Conservation (phyloP, 495 filamentous ascomycete genomes). For the Hypomontagnella submonticulosa region DNA sequence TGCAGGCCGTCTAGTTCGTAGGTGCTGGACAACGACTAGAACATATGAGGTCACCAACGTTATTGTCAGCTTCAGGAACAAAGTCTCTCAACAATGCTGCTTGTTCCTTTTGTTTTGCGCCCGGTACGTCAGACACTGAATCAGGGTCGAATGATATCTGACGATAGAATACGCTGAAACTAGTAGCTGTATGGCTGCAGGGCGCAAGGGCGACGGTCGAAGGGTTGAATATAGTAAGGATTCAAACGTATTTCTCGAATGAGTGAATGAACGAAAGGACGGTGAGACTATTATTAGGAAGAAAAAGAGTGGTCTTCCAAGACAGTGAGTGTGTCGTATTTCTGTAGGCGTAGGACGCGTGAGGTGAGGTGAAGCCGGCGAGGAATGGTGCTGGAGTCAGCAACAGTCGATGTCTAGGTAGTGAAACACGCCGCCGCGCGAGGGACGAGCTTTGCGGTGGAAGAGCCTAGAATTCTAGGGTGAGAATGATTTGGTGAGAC, state of each 20-base stretch:
- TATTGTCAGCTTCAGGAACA: neutral
- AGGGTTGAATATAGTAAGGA: slow-evolving; percentile 19
- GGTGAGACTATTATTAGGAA: slow-evolving; percentile 26
- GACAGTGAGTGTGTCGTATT: slow-evolving; percentile 26
- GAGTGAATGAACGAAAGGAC: slow-evolving; percentile 30
- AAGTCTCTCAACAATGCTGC: slow-evolving; percentile 3
- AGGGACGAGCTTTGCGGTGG: slow-evolving; percentile 14
- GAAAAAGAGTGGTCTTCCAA: slow-evolving; percentile 40
- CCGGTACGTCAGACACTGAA: slow-evolving; percentile 9
- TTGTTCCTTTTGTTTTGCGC: slow-evolving; percentile 6
- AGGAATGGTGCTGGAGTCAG: slow-evolving; percentile 4
- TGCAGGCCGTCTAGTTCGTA: neutral
- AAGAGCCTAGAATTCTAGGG: slow-evolving; percentile 6
- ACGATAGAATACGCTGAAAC: neutral
- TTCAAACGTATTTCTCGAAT: slow-evolving; percentile 22
- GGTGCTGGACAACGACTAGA: slow-evolving; percentile 1
- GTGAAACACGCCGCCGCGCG: slow-evolving; percentile 34
- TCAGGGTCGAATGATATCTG: neutral
- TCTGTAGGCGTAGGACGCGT: slow-evolving; percentile 33
- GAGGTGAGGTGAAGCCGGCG: slow-evolving; percentile 24
- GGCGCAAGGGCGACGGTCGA: neutral
- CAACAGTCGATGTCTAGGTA: slow-evolving; percentile 8
- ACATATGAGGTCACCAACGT: neutral
- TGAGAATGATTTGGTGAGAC: slow-evolving; percentile 13
- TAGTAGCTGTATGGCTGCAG: neutral